phyloP scores from a whole-genome alignment of 805 yeast species.

The Lipomyces spencermartinsiae region DNA sequence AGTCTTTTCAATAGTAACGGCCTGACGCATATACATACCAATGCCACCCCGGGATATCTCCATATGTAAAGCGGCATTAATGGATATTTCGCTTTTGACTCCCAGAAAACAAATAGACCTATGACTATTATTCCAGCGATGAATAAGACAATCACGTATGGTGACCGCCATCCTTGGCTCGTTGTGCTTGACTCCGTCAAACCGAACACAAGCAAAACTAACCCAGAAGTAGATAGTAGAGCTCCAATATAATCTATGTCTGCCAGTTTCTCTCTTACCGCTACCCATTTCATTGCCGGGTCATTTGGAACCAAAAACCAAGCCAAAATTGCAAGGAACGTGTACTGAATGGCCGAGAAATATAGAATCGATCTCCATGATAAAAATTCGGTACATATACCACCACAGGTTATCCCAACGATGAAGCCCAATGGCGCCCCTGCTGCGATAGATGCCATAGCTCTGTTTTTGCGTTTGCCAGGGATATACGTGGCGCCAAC shows the following conservation, averaged over 20 bases:
- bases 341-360: conserved; percentile 51
- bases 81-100: conserved; percentile 49
- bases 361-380: conserved; percentile 54
- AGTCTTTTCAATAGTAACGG: background rate
- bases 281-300: conserved; percentile 37
- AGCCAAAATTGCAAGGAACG: conserved; percentile 42
- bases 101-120: conserved; percentile 50
- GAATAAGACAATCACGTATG: conserved; percentile 54
- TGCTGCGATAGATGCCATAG: conserved; percentile 50
- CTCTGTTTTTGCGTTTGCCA: conserved; percentile 32
- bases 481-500: conserved; percentile 48
- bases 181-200: conserved; percentile 54
- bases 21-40: conserved; percentile 39
- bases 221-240: conserved; percentile 50
- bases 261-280: conserved; percentile 48
- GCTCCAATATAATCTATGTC: conserved; percentile 55
- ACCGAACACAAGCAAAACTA: conserved; percentile 54
- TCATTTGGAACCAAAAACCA: conserved; percentile 51
- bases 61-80: conserved; percentile 56
- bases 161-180: conserved; percentile 53
- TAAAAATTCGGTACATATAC: conserved; percentile 51
- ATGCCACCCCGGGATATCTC: conserved; percentile 50
- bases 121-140: conserved; percentile 51
- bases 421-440: conserved; percentile 60
- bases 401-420: conserved; percentile 52